Base-by-base conservation (phyloP, 2,329 filamentous ascomycete species). In the Neoscytalidium dimidiatum region DNA sequence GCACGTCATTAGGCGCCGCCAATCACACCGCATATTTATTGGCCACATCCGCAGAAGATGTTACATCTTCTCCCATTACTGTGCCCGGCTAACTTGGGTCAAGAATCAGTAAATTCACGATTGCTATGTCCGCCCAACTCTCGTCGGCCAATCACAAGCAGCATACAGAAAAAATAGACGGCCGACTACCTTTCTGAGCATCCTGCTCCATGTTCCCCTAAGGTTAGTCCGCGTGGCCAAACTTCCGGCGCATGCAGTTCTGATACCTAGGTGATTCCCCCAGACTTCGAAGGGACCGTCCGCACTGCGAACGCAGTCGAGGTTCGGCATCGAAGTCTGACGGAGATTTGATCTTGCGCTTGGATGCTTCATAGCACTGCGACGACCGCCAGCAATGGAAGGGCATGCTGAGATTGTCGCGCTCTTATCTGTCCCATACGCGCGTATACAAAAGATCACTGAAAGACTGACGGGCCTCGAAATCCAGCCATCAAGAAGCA, bases 331-430 rank as follows among this genome's bases (percentile, higher is more conserved):
- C 29, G 49, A 26, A 2, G 26, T 23, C 6, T 19, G 9, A 23
- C 46, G 44, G 35, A 33, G 61, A 53, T 26, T 63, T 43, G 38
- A 64, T 64, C 49, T 64, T 64, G 61, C 61, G 61, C 61, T 52
- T 46, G n/a, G n/a, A 14, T 44, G 14, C 35, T 46, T 26, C 49
- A 33, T 28, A 17, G 35, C 48, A 53, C 61, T 28, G 61, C 61
- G 56, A 44, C 61, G 61, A 31, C 49, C 51, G 19, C 38, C 61
- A 46, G 38, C 61, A 56, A 53, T 29, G 43, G 48, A 28, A 17
- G 19, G 21, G 26, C n/a, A 28, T 60, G 41, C 35, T 53, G 49
- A 21, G 31, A 29, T 33, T 49, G 61, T 29, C 48, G 61, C 61
- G 49, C 13, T 49, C 13, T 49, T 52, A 21, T 52, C 56, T 60